Percentiles rank a stretch among this genome's conserved stretches.
Evolutionary conservation across 257 asterid species (phyloP).

Genomic region (Fraxinus excelsior): DNA sequence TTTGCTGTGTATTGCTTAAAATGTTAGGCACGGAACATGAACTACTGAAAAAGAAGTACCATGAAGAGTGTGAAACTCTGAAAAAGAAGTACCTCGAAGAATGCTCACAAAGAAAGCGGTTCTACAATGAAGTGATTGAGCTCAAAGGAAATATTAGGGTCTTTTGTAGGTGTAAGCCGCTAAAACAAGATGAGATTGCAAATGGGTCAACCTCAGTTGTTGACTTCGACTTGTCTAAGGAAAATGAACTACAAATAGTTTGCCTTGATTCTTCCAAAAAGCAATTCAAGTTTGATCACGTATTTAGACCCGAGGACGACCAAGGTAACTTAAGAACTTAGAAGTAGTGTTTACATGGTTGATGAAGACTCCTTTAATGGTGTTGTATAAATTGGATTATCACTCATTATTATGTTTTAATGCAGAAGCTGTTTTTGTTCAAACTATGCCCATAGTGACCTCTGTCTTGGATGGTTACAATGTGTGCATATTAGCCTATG

Average conservation of each 20-base stretch:
- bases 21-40: conserved; percentile 66
- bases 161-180: conserved; percentile 93
- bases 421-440: conserved; percentile 75
- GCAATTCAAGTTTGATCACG: conserved; percentile 81
- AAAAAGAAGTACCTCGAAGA: conserved; percentile 75
- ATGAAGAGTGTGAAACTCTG: conserved; percentile 56
- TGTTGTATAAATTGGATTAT: conserved; percentile 13
- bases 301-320: conserved; percentile 71
- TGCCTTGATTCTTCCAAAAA: conserved; percentile 76
- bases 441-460: conserved; percentile 83
- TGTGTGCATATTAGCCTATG: conserved; percentile 94
- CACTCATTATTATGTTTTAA: conserved; percentile 14
- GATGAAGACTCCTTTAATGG: neutral
- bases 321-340: conserved; percentile 54
- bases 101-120: conserved; percentile 65
- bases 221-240: conserved; percentile 72
- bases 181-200: conserved; percentile 67
- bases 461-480: conserved; percentile 94
- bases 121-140: conserved; percentile 90
- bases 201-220: conserved; percentile 65
- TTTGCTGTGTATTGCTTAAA: neutral
- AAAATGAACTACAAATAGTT: conserved; percentile 75
- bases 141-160: conserved; percentile 96
- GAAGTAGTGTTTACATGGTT: neutral
- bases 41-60: conserved; percentile 50